Conservation (phyloP, 2,329 filamentous ascomycete species). For the Myrmaecium sp. region DNA sequence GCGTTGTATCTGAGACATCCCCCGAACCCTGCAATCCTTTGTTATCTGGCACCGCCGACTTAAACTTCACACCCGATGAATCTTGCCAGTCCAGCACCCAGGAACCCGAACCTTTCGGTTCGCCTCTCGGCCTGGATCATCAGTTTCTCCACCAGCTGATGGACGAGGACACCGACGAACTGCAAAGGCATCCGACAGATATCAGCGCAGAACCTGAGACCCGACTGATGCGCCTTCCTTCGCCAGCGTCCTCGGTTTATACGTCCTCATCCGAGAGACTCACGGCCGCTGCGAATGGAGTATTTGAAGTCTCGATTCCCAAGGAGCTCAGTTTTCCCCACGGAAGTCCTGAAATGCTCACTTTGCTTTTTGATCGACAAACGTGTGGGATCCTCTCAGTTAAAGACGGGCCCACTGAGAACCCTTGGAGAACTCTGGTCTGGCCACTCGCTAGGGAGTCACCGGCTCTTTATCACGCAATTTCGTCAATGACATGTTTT, state of each 20-base stretch:
- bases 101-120: constrained; percentile 17
- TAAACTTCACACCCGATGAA: constrained; percentile 24
- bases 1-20: no score
- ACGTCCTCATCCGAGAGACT: constrained; percentile 14
- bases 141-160: no score
- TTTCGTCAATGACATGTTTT: constrained; percentile 52
- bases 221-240: constrained; percentile 23
- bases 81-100: constrained; percentile 17
- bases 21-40: no score
- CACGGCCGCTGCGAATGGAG: constrained; percentile 1
- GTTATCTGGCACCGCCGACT: no score
- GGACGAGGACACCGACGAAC: constrained; percentile 40
- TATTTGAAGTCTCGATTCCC: constrained; percentile 19
- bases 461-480: constrained; percentile 49
- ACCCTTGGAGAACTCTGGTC: constrained; percentile 55
- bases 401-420: constrained; percentile 51
- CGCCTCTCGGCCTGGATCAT: constrained; percentile 13
- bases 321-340: constrained; percentile 31
- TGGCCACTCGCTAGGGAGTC: constrained; percentile 50
- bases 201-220: constrained; percentile 13
- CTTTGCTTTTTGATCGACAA: constrained; percentile 44
- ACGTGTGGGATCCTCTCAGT: constrained; percentile 56
- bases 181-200: constrained; percentile 27
- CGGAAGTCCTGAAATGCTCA: constrained; percentile 43
- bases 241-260: constrained; percentile 18